Evolutionary conservation across 257 asterid genomes (phyloP).

Genomic region (Solanum verrucosum): DNA sequence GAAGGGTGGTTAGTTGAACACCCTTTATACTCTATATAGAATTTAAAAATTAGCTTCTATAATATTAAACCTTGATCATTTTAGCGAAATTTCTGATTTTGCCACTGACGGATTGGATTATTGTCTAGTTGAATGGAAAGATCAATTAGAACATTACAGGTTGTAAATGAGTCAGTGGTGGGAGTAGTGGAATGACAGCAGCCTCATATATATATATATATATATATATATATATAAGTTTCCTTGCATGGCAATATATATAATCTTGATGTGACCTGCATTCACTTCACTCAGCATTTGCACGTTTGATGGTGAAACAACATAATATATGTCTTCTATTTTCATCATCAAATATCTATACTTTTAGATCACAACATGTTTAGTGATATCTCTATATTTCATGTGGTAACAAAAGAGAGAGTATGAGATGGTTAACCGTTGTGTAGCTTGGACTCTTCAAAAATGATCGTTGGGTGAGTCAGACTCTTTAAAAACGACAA

Average conservation of each 20-base stretch:
- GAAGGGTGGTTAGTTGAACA: background rate
- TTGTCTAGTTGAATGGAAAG: background rate
- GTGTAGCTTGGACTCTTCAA: background rate
- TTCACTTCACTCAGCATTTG: constrained; percentile 1
- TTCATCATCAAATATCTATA: background rate
- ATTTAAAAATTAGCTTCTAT: background rate
- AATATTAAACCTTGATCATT: background rate
- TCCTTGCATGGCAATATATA: background rate
- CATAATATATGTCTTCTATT: background rate
- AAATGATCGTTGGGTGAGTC: background rate
- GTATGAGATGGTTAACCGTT: background rate
- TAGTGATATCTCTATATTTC: background rate
- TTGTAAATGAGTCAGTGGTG: background rate
- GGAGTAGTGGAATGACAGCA: background rate
- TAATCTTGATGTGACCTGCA: background rate
- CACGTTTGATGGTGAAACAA: background rate
- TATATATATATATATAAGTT: background rate
- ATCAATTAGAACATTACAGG: background rate
- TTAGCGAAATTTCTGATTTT: background rate
- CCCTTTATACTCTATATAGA: background rate
- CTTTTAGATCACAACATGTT: background rate
- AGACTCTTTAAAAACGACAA: background rate
- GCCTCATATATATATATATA: background rate
- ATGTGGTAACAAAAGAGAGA: background rate
- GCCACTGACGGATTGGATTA: background rate